Evolutionary conservation across 192 early-diverging fungal species (phyloP).

Genomic region (Lobosporangium transversale): DNA sequence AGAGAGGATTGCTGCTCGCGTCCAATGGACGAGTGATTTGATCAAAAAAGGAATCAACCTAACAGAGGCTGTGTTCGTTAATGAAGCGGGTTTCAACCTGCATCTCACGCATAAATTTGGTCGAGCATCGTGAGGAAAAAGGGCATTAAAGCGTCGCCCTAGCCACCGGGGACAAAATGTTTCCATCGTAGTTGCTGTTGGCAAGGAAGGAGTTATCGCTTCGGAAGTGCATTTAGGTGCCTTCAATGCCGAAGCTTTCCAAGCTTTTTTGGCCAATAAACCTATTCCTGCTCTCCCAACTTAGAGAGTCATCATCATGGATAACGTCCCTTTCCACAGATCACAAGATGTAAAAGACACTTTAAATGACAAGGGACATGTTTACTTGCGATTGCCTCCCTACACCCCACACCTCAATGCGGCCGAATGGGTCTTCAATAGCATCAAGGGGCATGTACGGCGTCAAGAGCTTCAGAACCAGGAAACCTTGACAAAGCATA

Average conservation of each 20-base stretch:
- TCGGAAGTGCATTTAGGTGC: background rate
- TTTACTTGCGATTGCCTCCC: constrained; percentile 7
- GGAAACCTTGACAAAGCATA: constrained; percentile 7
- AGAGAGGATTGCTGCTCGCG: constrained; percentile 11
- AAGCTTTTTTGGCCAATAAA: constrained; percentile 1
- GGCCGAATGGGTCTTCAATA: constrained; percentile 14
- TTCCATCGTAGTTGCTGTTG: constrained; percentile 13
- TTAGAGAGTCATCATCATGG: constrained; percentile 17
- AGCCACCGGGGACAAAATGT: constrained; percentile 11
- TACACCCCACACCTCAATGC: constrained; percentile 24
- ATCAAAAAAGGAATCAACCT: constrained; percentile 8
- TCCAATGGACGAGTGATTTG: constrained; percentile 10
- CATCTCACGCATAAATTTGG: constrained; percentile 31
- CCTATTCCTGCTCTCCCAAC: constrained; percentile 3
- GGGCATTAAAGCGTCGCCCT: constrained; percentile 8
- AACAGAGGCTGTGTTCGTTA: constrained; percentile 26
- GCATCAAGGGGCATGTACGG: constrained; percentile 20
- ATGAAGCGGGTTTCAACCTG: constrained; percentile 50
- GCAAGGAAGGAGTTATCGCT: constrained; percentile 8
- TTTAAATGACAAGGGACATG: constrained; percentile 5
- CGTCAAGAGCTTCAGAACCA: constrained; percentile 7
- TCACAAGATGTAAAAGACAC: constrained; percentile 7
- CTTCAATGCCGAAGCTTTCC: constrained; percentile 8
- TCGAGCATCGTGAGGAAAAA: constrained; percentile 21
- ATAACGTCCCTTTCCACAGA: constrained; percentile 13